Conservation (phyloP, 192 early-diverging fungal species). For the Coemansia sp. region DNA sequence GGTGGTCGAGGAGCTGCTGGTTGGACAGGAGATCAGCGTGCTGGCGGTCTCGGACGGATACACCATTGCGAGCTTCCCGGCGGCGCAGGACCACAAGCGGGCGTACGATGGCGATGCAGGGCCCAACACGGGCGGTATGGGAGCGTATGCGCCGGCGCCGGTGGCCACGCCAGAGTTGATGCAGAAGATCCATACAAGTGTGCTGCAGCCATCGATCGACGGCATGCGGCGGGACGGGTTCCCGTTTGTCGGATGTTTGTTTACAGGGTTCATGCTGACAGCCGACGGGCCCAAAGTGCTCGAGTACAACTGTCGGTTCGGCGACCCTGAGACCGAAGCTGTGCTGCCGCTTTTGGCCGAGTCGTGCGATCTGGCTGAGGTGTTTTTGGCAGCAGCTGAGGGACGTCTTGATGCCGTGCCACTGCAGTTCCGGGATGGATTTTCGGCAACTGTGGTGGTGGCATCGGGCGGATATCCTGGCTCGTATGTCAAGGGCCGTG, state of each 20-base stretch:
- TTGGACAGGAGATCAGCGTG: constrained; percentile 91
- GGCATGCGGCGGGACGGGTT: constrained; percentile 94
- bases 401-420: constrained; percentile 87
- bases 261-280: constrained; percentile 96
- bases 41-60: constrained; percentile 95
- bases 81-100: constrained; percentile 99
- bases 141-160: constrained; percentile 95
- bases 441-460: constrained; percentile 88
- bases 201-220: constrained; percentile 90
- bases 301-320: constrained; percentile 98
- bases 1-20: constrained; percentile 92
- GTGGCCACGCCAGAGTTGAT: constrained; percentile 79
- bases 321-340: constrained; percentile 97
- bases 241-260: constrained; percentile 96
- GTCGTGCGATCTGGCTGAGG: constrained; percentile 80
- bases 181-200: constrained; percentile 66
- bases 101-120: constrained; percentile 91
- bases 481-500: constrained; percentile 75
- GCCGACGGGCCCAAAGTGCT: constrained; percentile 87
- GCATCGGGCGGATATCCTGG: constrained; percentile 95
- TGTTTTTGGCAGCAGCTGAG: constrained; percentile 84
- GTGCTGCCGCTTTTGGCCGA: constrained; percentile 88
- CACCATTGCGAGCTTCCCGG: constrained; percentile 84
- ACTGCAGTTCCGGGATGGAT: constrained; percentile 68
- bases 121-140: constrained; percentile 99